Conservation (phyloP, 1,284 basidiomycete species). For the Gomphus sp. region DNA sequence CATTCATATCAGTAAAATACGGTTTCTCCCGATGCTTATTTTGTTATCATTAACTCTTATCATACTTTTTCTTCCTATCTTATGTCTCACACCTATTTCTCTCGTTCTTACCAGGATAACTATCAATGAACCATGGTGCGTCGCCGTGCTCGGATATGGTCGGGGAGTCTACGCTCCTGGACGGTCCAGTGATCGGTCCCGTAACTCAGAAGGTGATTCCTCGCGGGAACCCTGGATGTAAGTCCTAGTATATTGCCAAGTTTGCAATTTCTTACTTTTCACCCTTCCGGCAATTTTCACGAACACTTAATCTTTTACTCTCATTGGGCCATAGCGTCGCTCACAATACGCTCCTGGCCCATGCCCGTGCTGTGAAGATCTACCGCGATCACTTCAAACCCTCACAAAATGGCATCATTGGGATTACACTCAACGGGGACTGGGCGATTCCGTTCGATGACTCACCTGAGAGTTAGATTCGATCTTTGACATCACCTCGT, state of each 20-base stretch:
- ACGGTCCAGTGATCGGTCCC: conserved; percentile 48
- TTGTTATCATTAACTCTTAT: not conserved
- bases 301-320: conserved; percentile 7
- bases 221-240: conserved; percentile 68
- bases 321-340: conserved; percentile 38
- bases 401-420: conserved; percentile 51
- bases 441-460: conserved; percentile 66
- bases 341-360: conserved; percentile 59
- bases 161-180: conserved; percentile 62
- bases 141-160: conserved; percentile 61
- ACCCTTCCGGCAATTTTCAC: not conserved
- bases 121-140: conserved; percentile 68
- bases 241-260: conserved; percentile 17
- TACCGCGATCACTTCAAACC: conserved; percentile 56
- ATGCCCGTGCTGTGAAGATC: conserved; percentile 54
- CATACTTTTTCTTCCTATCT: not conserved
- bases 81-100: not conserved
- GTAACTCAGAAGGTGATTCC: conserved; percentile 48
- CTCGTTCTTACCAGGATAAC: conserved; percentile 39
- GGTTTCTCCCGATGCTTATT: not conserved
- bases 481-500: not conserved
- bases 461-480: conserved; percentile 46
- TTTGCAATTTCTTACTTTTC: not conserved
- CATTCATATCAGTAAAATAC: not conserved
- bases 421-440: conserved; percentile 67